phyloP scores from a whole-genome alignment of 1,139 yeast genomes.

The Entelexis paramagnoliae region DNA sequence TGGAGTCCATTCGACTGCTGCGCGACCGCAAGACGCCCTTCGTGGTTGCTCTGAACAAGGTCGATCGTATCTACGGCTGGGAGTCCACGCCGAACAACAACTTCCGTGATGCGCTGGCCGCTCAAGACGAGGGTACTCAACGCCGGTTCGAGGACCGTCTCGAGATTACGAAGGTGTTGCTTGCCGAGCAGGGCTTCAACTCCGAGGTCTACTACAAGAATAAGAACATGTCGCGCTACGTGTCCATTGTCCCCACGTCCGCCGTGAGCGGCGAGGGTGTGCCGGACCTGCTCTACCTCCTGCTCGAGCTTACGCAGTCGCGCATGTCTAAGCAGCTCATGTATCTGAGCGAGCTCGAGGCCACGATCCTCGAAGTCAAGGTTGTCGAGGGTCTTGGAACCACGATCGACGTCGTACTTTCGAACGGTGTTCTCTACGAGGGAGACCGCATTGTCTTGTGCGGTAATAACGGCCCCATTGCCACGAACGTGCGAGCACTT shows the following conservation, averaged over 20 bases:
- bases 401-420: conserved; percentile 92
- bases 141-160: conserved; percentile 84
- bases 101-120: conserved; percentile 83
- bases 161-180: conserved; percentile 75
- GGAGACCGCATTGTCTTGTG: conserved; percentile 93
- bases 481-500: conserved; percentile 91
- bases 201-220: conserved; percentile 93
- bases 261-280: conserved; percentile 99
- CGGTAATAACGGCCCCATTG: conserved; percentile 98
- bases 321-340: conserved; percentile 98
- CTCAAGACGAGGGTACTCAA: conserved; percentile 75
- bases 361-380: conserved; percentile 95
- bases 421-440: conserved; percentile 87
- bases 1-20: conserved; percentile 82
- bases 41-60: conserved; percentile 90
- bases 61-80: conserved; percentile 97
- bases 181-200: conserved; percentile 97
- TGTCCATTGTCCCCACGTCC: conserved; percentile 94
- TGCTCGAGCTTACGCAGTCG: conserved; percentile 91
- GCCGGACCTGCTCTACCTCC: conserved; percentile 93
- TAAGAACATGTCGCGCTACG: conserved; percentile 84
- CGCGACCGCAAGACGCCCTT: conserved; percentile 98
- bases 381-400: conserved; percentile 98
- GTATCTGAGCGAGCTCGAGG: conserved; percentile 89
- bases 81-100: conserved; percentile 79